A percentile compares a stretch with the other conserved stretches of the same genome.
phyloP scores from a whole-genome alignment of 495 filamentous ascomycete species.

The Collariella sp. region DNA sequence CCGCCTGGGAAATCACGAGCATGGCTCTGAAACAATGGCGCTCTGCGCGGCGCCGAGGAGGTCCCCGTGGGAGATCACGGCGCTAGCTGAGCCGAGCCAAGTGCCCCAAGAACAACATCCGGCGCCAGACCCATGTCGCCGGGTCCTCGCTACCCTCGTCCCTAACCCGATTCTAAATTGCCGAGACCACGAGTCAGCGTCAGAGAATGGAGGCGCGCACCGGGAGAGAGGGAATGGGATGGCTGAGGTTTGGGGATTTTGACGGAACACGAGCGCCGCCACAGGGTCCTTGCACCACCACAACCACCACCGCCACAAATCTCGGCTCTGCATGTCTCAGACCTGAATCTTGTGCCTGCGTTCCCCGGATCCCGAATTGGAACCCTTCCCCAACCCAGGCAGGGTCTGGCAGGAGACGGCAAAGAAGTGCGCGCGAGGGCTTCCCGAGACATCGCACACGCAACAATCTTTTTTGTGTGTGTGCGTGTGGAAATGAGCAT shows the following conservation, averaged over 20 bases:
- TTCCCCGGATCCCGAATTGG: not conserved
- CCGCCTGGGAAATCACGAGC: constrained; percentile 1
- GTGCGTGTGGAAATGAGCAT: no score
- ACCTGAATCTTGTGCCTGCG: not conserved
- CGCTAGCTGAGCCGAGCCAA: constrained; percentile 9
- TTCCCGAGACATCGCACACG: not conserved
- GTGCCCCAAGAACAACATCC: not conserved
- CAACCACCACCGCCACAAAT: not conserved
- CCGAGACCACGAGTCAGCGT: constrained; percentile 1
- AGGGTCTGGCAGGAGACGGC: not conserved
- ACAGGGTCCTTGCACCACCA: not conserved
- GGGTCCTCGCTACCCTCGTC: not conserved
- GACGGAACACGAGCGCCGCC: not conserved
- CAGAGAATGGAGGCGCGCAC: not conserved
- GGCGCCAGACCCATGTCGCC: not conserved
- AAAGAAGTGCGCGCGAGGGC: not conserved
- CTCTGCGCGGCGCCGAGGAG: constrained; percentile 17
- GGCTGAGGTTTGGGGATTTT: not conserved
- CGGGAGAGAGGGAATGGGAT: no score
- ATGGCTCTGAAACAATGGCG: constrained; percentile 14
- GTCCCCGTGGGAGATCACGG: constrained; percentile 16
- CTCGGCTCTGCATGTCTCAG: constrained; percentile 8
- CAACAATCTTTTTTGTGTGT: not conserved
- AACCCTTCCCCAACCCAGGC: not conserved
- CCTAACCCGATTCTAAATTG: not conserved